phyloP scores from a whole-genome alignment of 768 basidiomycete species.

The Podaxis sp. region DNA sequence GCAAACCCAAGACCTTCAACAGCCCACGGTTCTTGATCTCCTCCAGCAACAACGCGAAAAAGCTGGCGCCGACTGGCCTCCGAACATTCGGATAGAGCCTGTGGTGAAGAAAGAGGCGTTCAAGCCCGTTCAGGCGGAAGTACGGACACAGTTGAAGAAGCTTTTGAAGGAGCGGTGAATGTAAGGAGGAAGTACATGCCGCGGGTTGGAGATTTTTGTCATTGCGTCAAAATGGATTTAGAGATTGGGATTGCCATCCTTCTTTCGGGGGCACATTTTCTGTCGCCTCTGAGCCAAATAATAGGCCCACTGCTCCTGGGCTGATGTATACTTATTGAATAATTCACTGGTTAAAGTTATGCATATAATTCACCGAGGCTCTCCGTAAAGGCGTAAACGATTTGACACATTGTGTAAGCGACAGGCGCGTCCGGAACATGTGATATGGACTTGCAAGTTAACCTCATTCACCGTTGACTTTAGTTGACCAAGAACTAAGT shows the following conservation, averaged over 20 bases:
- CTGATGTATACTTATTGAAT: not conserved
- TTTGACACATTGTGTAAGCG: not conserved
- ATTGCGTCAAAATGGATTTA: not conserved
- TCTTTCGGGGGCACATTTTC: not conserved
- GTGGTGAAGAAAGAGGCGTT: conserved; percentile 40
- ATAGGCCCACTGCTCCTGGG: not conserved
- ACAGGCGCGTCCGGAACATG: not conserved
- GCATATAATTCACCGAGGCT: not conserved
- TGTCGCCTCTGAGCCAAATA: not conserved
- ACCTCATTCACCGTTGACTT: not conserved
- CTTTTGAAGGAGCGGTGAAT: conserved; percentile 38
- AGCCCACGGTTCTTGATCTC: conserved; percentile 35
- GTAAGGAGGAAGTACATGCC: not conserved
- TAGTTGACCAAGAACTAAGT: not conserved
- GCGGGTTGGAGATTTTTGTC: not conserved
- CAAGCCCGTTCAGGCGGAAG: conserved; percentile 35
- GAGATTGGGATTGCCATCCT: not conserved
- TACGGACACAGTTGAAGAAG: conserved; percentile 38
- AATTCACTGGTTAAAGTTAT: not conserved
- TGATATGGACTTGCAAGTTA: not conserved
- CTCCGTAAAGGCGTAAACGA: not conserved
- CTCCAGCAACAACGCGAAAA: conserved; percentile 34
- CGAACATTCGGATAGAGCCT: conserved; percentile 47
- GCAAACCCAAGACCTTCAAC: conserved; percentile 33
- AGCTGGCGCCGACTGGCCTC: conserved; percentile 39